Conservation (phyloP, 2,329 filamentous ascomycete genomes). For the Hirsutella thompsonii region DNA sequence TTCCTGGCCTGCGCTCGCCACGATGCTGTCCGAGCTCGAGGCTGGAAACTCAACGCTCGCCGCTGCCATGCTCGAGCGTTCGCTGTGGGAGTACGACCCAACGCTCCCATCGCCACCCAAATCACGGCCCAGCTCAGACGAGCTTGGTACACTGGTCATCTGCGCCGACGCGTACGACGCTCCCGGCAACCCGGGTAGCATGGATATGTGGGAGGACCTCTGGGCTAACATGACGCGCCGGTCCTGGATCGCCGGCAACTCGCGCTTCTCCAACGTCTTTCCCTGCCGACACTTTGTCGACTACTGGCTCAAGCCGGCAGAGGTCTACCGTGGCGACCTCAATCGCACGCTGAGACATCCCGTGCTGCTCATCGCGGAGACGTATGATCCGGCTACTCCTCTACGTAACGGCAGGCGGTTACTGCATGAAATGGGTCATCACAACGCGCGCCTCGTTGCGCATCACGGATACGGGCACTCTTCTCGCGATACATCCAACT, state of each 20-base stretch:
- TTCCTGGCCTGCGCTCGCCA: slow-evolving; percentile 27
- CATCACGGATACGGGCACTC: slow-evolving; percentile 38
- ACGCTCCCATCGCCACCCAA: slow-evolving; percentile 13
- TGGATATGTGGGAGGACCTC: slow-evolving; percentile 31
- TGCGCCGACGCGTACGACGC: slow-evolving; percentile 34
- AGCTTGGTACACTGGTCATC: slow-evolving; percentile 28
- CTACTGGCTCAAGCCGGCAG: slow-evolving; percentile 32
- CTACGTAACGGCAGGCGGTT: slow-evolving; percentile 32
- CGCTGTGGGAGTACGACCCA: slow-evolving; percentile 28
- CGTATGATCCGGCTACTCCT: slow-evolving; percentile 36
- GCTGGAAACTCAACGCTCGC: slow-evolving; percentile 30
- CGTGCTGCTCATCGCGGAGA: slow-evolving; percentile 33
- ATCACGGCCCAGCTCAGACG: slow-evolving; percentile 19
- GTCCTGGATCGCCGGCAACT: slow-evolving; percentile 34
- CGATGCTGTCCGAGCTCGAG: slow-evolving; percentile 30
- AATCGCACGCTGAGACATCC: slow-evolving; percentile 29
- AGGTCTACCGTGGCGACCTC: slow-evolving; percentile 32
- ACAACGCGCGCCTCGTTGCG: slow-evolving; percentile 31
- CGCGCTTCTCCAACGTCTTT: slow-evolving; percentile 29
- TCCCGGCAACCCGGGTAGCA: slow-evolving; percentile 19
- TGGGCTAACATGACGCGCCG: slow-evolving; percentile 33
- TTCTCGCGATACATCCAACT: slow-evolving; percentile 29
- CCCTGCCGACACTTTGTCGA: slow-evolving; percentile 31
- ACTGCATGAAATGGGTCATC: slow-evolving; percentile 27
- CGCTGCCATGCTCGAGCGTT: slow-evolving; percentile 21